These are phyloP conservation scores for Paracamarosporium sp. DNA, from an alignment of 2,329 filamentous ascomycete species.

Conservation along the genomic window DNA sequence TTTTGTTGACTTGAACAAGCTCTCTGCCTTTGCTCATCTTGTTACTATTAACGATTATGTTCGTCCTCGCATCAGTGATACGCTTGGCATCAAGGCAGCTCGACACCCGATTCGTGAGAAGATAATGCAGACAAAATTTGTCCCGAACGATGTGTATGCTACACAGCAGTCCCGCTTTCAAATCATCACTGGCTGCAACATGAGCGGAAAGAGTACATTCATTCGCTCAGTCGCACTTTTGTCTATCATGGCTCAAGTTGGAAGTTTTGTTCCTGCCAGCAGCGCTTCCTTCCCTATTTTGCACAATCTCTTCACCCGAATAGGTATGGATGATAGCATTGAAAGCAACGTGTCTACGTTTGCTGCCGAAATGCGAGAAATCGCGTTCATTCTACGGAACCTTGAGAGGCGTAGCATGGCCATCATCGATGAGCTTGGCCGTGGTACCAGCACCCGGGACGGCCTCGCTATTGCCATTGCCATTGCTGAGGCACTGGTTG, in stretches of 20 bases:
- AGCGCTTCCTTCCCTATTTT: constrained; percentile 83
- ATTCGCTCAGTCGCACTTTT: constrained; percentile 85
- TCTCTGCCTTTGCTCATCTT: constrained; percentile 60
- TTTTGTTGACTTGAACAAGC: constrained; percentile 18
- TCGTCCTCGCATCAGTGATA: constrained; percentile 56
- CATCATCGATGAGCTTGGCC: constrained; percentile 90
- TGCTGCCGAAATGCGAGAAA: constrained; percentile 93
- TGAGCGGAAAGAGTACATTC: constrained; percentile 96
- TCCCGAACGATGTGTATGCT: constrained; percentile 91
- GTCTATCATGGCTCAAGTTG: constrained; percentile 92
- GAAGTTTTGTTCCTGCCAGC: constrained; percentile 85
- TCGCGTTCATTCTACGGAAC: constrained; percentile 89
- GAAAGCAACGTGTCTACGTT: constrained; percentile 94
- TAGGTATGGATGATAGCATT: constrained; percentile 86
- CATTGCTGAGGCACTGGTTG: constrained; percentile 85
- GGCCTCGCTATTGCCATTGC: constrained; percentile 88
- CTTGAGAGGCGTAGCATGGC: constrained; percentile 77
- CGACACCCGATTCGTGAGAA: constrained; percentile 82
- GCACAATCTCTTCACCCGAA: constrained; percentile 83
- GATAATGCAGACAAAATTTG: constrained; percentile 70
- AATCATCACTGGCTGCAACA: constrained; percentile 94
- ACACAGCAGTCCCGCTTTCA: constrained; percentile 83
- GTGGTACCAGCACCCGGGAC: constrained; percentile 88
- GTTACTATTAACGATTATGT: constrained; percentile 70
- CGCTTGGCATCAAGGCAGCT: constrained; percentile 74